Conservation (phyloP, 805 yeast genomes). For the Barnettozyma botsteinii region DNA sequence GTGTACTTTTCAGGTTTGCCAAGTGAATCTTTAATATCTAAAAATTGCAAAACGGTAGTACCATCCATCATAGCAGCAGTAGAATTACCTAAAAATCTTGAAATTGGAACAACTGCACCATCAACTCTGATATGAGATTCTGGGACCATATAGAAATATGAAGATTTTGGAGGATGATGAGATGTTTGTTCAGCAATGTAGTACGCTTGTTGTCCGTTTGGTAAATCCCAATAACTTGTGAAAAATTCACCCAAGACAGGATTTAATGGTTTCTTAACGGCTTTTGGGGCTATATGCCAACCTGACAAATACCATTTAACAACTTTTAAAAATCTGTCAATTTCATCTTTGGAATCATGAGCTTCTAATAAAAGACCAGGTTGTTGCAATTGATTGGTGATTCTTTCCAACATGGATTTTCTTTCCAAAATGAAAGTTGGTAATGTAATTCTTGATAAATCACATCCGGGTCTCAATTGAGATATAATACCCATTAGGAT, state of each 20-base stretch:
- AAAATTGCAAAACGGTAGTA: conserved; percentile 60
- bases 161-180: conserved; percentile 97
- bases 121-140: conserved; percentile 77
- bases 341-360: conserved; percentile 47
- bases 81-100: conserved; percentile 88
- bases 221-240: conserved; percentile 87
- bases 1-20: conserved; percentile 63
- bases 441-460: conserved; percentile 81
- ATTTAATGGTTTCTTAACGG: conserved; percentile 94
- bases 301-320: conserved; percentile 89
- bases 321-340: conserved; percentile 66
- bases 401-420: conserved; percentile 93
- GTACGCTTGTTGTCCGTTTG: conserved; percentile 66
- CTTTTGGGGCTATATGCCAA: conserved; percentile 98
- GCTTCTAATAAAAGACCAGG: conserved; percentile 75
- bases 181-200: conserved; percentile 93
- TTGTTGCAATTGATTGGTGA: conserved; percentile 79
- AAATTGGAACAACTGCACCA: conserved; percentile 82
- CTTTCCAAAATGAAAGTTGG: conserved; percentile 95
- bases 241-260: conserved; percentile 92
- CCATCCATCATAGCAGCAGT: conserved; percentile 99
- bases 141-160: conserved; percentile 86
- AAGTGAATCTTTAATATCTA: conserved; percentile 46
- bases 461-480: conserved; percentile 90
- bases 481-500: conserved; percentile 83